phyloP scores from a whole-genome alignment of 495 filamentous ascomycete species.

The Schizothecium vesticola region DNA sequence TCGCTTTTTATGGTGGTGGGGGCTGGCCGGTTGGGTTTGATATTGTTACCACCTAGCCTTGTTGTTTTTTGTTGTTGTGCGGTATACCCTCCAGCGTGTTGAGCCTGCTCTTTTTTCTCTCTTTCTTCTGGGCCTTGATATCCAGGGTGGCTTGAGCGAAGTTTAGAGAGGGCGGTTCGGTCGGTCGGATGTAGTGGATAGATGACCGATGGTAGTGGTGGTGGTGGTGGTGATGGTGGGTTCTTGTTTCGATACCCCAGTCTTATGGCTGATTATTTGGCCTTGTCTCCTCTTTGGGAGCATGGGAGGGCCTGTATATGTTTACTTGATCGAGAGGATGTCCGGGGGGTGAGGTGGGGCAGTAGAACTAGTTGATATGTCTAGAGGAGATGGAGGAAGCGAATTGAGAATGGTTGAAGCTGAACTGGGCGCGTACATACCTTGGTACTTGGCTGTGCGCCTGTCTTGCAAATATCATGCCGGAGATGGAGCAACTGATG shows the following conservation, averaged over 20 bases:
- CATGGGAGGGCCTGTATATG: neutral
- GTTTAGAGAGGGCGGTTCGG: neutral
- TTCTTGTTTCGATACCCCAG: conserved; percentile 23
- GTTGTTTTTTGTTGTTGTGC: neutral
- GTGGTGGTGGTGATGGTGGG: neutral
- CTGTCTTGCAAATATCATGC: too few species aligned
- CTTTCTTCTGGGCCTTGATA: neutral
- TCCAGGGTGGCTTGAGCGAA: neutral
- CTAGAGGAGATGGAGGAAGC: neutral
- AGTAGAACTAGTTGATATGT: neutral
- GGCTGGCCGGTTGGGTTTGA: neutral
- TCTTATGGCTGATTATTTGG: neutral
- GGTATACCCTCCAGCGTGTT: neutral
- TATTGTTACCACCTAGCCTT: neutral
- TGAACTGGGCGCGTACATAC: neutral
- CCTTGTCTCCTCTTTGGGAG: neutral
- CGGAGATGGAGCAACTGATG: too few species aligned
- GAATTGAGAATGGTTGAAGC: neutral
- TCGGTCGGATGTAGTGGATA: neutral
- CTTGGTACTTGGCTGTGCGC: too few species aligned
- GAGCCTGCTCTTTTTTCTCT: neutral
- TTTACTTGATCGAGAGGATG: neutral
- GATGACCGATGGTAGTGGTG: neutral
- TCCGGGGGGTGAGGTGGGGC: neutral
- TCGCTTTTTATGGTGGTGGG: neutral